These are phyloP conservation scores for Ciborinia camelliae DNA, from an alignment of 2,329 filamentous ascomycete genomes.

Conservation along the genomic window DNA sequence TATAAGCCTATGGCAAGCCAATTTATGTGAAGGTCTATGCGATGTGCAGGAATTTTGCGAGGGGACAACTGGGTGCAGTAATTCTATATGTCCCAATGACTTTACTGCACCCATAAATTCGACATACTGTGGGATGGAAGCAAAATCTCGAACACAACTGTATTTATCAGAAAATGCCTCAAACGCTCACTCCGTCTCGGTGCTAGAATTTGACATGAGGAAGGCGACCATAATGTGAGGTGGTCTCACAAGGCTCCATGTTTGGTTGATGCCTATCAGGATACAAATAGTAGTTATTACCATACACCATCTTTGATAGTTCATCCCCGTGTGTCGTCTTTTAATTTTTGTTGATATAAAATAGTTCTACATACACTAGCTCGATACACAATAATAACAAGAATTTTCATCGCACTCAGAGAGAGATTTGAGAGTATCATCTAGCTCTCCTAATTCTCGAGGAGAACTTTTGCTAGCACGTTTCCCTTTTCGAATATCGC, in stretches of 20 bases:
- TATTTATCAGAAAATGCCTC: constrained; percentile 1
- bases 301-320: constrained; percentile 16
- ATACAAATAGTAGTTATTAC: constrained; percentile 17
- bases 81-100: background rate
- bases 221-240: constrained; percentile 21
- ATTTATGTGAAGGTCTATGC: background rate
- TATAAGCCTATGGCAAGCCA: constrained; percentile 22
- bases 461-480: constrained; percentile 11
- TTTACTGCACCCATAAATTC: constrained; percentile 14
- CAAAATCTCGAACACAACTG: constrained; percentile 15
- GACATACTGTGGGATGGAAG: constrained; percentile 23
- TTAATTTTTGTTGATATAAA: no score
- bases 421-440: constrained; percentile 10
- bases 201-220: background rate
- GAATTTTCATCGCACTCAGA: background rate
- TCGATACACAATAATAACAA: no score
- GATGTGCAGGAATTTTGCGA: background rate
- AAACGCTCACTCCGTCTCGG: background rate
- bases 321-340: no score
- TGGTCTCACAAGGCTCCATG: constrained; percentile 20
- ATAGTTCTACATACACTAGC: no score
- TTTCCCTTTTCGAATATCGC: constrained; percentile 3
- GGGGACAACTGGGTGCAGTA: background rate
- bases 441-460: constrained; percentile 10
- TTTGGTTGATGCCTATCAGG: constrained; percentile 19